These are phyloP conservation scores for Nakazawaea pomicola DNA, from an alignment of 805 yeast genomes.

Conservation along the genomic window DNA sequence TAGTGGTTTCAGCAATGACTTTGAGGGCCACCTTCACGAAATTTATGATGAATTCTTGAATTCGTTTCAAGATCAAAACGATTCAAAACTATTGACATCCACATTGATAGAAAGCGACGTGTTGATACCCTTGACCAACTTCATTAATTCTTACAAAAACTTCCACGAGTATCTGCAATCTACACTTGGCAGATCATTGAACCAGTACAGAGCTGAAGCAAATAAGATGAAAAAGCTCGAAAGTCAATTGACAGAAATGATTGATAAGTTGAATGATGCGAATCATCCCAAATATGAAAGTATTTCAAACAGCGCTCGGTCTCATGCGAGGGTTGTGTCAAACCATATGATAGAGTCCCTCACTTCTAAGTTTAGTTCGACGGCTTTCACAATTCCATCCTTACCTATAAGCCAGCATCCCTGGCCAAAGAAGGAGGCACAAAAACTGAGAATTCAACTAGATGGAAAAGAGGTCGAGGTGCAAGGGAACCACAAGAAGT, in stretches of 20 bases:
- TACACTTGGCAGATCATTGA: neutral
- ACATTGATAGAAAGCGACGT: slow-evolving; percentile 7
- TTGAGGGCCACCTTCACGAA: slow-evolving; percentile 1
- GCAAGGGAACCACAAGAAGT: too few relatives aligned
- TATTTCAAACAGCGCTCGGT: too few relatives aligned
- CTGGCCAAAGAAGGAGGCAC: neutral
- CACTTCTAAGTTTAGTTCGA: neutral
- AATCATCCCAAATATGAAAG: slow-evolving; percentile 22
- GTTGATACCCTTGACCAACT: slow-evolving; percentile 3
- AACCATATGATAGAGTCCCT: neutral
- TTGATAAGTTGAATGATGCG: neutral
- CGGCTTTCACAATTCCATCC: too few relatives aligned
- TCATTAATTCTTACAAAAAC: slow-evolving; percentile 3
- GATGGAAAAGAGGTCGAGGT: neutral
- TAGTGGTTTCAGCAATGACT: neutral
- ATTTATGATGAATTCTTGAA: neutral
- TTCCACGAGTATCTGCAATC: slow-evolving; percentile 2
- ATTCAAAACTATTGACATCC: neutral
- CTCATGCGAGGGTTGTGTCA: too few relatives aligned
- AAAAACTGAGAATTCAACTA: neutral
- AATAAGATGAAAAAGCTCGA: slow-evolving; percentile 29
- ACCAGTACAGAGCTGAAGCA: slow-evolving; percentile 12
- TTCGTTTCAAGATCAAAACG: neutral
- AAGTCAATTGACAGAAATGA: slow-evolving; percentile 19
- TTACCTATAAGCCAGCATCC: neutral